These are phyloP conservation scores for Jimgerdemannia flammicorona DNA, from an alignment of 192 early-diverging fungal species.

Conservation along the genomic window DNA sequence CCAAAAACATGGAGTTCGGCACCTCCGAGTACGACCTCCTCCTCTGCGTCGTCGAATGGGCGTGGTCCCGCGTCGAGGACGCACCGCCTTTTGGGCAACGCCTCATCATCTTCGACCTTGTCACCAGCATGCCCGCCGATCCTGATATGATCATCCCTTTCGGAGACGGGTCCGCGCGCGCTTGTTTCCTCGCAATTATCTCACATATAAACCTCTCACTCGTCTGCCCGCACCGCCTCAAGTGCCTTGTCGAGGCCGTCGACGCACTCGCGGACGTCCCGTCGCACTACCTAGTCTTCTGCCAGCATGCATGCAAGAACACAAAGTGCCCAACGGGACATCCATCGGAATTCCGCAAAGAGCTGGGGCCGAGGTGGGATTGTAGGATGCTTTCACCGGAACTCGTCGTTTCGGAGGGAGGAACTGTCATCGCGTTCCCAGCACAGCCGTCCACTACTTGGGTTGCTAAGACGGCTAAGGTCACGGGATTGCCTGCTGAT, in stretches of 20 bases:
- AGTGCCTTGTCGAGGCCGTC: background rate
- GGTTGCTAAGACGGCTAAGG: too few relatives aligned
- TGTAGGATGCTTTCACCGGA: background rate
- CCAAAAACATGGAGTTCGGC: background rate
- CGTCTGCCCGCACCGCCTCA: background rate
- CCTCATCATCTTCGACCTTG: background rate
- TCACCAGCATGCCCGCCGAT: background rate
- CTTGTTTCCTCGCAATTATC: background rate
- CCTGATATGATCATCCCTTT: background rate
- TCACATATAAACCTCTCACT: background rate
- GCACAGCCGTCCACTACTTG: too few relatives aligned
- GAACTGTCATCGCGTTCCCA: background rate
- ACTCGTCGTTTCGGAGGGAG: background rate
- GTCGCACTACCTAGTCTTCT: background rate
- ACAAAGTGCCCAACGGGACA: background rate
- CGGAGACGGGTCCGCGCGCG: background rate
- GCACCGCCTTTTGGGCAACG: background rate
- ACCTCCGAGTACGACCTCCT: background rate
- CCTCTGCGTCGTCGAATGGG: background rate
- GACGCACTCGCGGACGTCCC: background rate
- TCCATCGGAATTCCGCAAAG: background rate
- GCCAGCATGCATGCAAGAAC: background rate
- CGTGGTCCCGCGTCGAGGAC: background rate
- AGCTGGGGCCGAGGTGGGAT: background rate
- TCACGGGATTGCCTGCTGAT: too few relatives aligned